Conservation (phyloP, 495 filamentous ascomycete species). For the Tetracladium marchalianum region DNA sequence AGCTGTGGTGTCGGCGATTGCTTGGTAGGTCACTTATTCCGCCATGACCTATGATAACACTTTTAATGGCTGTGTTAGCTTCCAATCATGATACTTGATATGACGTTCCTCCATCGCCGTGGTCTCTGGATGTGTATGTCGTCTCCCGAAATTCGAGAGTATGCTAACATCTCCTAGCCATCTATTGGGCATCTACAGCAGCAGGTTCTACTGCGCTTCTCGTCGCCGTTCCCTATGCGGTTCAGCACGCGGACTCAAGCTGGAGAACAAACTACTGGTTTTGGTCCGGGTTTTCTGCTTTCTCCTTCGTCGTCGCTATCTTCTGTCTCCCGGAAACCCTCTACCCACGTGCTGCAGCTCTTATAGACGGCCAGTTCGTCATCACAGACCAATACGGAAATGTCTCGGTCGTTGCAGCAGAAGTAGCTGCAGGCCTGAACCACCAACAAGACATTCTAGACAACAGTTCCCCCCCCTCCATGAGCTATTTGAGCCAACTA, state of each 20-base stretch:
- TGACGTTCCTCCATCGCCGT: constrained; percentile 1
- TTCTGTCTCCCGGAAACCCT: constrained; percentile 1
- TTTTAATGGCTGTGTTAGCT: neutral
- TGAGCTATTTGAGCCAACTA: neutral
- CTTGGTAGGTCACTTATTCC: neutral
- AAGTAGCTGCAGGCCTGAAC: neutral
- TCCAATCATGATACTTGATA: constrained; percentile 1
- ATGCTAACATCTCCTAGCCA: neutral
- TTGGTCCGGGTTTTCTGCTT: constrained; percentile 2
- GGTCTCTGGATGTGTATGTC: constrained; percentile 1
- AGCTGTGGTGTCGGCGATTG: neutral
- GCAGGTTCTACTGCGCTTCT: constrained; percentile 2
- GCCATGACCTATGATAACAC: neutral
- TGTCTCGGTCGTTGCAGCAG: neutral
- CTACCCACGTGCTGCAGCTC: neutral
- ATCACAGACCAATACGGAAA: constrained; percentile 2
- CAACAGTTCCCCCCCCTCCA: neutral
- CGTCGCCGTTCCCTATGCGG: neutral
- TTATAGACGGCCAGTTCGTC: constrained; percentile 1
- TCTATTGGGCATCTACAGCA: constrained; percentile 1
- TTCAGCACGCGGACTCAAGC: neutral
- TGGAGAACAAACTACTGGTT: constrained; percentile 4
- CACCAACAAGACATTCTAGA: neutral
- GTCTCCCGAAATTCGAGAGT: neutral
- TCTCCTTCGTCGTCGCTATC: neutral